Base-by-base conservation (phyloP, 2,329 filamentous ascomycete genomes). In the Xylariomycetidae sp. region DNA sequence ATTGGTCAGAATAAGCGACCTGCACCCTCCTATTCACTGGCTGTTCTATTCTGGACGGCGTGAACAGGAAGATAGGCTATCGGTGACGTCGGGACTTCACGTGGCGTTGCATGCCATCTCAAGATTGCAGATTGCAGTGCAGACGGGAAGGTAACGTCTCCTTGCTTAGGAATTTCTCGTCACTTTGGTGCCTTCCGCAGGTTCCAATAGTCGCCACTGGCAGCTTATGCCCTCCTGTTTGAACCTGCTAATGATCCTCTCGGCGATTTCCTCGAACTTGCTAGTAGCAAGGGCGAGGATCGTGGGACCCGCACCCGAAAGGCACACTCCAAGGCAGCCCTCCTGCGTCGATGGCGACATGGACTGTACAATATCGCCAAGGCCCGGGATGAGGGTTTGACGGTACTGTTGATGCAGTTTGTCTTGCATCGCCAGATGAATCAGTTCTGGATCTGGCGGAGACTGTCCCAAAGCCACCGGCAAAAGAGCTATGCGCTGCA, bases 391-490 rank as follows among this genome's bases (percentile, higher is more conserved):
- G 42, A 98, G 75, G 2, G 76, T 82, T 63, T 92, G 82, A 34
- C 92, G 82, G 67, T 98, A 96, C 26, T 88, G 92, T 63, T 98
- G 92, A 65, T 98, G 92, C 40, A 98, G 79, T 64, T 89, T 94
- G 68, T 98, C 92, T 65, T 96, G 92, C 92, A 98, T 98, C 29
- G 89, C 90, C 29, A 93, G 79, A 66, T 93, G 93, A 58, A 98
- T 98, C 61, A 94, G 82, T 50, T 93, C 82, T 15, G 92, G 82
- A 55, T 95, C 84, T 2, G 89, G 90, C 8, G 92, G 90, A 6
- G 85, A 90, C 58, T 87, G 82, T 44, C 89, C 88, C 28, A 98
- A 73, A 1, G 89, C 89, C 9, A 88, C 86, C 19, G 90, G 89
- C 10, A 98, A 74, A 31, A 98, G 74, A 3, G 90, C 89, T 58